These are phyloP conservation scores for Dipteronia dyeriana DNA, from an alignment of 345 rosid genomes.

Conservation along the genomic window DNA sequence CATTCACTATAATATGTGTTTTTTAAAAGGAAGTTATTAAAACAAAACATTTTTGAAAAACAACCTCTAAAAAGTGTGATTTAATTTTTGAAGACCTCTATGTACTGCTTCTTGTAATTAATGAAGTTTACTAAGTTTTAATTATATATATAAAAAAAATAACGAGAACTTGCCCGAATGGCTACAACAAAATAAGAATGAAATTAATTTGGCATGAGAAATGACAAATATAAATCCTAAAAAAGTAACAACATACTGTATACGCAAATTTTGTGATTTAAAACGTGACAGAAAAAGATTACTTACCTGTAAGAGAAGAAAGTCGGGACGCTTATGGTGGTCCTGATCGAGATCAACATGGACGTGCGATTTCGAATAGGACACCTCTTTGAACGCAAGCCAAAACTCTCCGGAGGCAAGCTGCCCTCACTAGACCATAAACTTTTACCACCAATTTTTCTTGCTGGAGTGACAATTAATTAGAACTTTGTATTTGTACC, in stretches of 20 bases:
- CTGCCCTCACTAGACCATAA: constrained; percentile 50
- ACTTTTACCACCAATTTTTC: constrained; percentile 66
- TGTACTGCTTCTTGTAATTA: too few species aligned
- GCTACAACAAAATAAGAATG: constrained; percentile 34
- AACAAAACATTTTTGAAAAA: too few species aligned
- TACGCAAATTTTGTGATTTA: too few species aligned
- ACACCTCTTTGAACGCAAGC: constrained; percentile 69
- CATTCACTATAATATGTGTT: too few species aligned
- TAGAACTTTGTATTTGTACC: too few species aligned
- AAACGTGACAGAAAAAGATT: background rate
- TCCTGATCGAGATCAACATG: constrained; percentile 51
- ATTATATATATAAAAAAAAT: too few species aligned
- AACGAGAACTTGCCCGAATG: constrained; percentile 86
- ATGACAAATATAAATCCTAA: background rate
- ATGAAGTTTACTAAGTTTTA: too few species aligned
- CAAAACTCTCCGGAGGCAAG: constrained; percentile 69
- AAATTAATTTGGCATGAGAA: background rate
- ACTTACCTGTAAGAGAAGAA: constrained; percentile 65
- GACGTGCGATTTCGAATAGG: constrained; percentile 56
- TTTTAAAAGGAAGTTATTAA: too few species aligned
- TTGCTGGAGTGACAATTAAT: too few species aligned
- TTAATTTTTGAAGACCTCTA: too few species aligned
- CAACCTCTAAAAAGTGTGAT: too few species aligned
- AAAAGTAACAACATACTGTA: too few species aligned
- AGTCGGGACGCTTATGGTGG: constrained; percentile 61